Evolutionary conservation across 768 basidiomycete genomes (phyloP), one percentile per base, ranked within the genome.

Genomic region (Sarcodon sp.): DNA sequence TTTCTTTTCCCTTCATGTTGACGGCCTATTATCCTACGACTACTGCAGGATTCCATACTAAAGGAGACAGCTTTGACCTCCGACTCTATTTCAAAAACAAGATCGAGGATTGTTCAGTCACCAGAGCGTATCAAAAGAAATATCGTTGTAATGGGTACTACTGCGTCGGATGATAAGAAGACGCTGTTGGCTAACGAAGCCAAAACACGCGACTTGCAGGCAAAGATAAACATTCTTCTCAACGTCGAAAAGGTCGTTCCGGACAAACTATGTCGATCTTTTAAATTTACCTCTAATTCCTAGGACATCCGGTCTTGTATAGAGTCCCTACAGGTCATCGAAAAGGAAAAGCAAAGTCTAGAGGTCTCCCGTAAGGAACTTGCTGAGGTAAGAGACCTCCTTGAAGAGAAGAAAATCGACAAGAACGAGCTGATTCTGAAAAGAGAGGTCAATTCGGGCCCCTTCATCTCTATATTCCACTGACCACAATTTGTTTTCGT

Each of bases 101-200:
- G 78, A 45, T 69, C 78, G 31, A 79, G 90, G 27, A 83, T 96
- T 52, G 90, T 96, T 3, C 87, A 91, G 61, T 91, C 88, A 0
- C 92, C 92, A 0, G 92, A 94, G 43, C 76, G 91, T 41, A 84
- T 94, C 54, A 86, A 83, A 59, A 77, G 81, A 45, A 85, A 79
- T 38, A 94, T 94, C 55, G 64, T 72, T 9, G 69, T 76, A n/a
- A 89, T 94, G 84, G 72, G 76, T 3, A 59, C 66, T 6, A 79
- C 75, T 0, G 77, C 79, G 1, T 61, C 73, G 13, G 82, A 84
- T 47, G 88, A 93, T 54, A 87, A 87, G 58, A 76, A 70, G 51
- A 70, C 70, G 1, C 70, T 87, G 15, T 68, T 73, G 1, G 62
- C 72, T 52, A 77, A 82, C 53, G 85, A 91, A 56, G 69, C 72